Conservation (phyloP, 192 early-diverging fungal genomes). For the Linnemannia elongata region DNA sequence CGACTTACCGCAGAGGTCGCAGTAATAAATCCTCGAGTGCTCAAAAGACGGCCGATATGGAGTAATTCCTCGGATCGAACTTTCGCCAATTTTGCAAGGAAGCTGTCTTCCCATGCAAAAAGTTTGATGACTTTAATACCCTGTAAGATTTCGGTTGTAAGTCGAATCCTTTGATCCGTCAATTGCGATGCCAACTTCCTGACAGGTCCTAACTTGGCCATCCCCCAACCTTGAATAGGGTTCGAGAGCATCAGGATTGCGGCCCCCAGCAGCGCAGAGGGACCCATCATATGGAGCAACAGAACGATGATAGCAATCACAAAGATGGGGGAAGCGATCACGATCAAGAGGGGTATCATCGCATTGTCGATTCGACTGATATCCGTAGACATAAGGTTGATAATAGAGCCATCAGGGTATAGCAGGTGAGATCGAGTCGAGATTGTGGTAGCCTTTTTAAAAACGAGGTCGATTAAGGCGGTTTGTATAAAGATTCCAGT, state of each 20-base stretch:
- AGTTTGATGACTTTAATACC: slow-evolving; percentile 74
- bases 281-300: slow-evolving; percentile 16
- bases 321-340: slow-evolving; percentile 11
- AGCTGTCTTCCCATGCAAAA: slow-evolving; percentile 61
- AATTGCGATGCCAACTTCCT: slow-evolving; percentile 17
- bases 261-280: slow-evolving; percentile 18
- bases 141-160: slow-evolving; percentile 62
- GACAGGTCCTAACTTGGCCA: slow-evolving; percentile 8
- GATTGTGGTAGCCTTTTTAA: slow-evolving; percentile 21
- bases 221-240: slow-evolving; percentile 20
- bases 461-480: slow-evolving; percentile 27
- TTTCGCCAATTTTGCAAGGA: slow-evolving; percentile 6
- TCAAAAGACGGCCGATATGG: slow-evolving; percentile 3
- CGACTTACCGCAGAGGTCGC: slow-evolving; percentile 18
- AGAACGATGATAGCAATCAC: neutral
- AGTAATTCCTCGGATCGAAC: slow-evolving; percentile 12
- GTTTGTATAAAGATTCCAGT: slow-evolving; percentile 18
- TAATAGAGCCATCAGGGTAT: slow-evolving; percentile 44
- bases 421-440: slow-evolving; percentile 13
- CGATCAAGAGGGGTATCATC: slow-evolving; percentile 6
- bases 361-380: slow-evolving; percentile 29
- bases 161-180: slow-evolving; percentile 63
- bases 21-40: neutral
- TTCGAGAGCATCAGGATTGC: slow-evolving; percentile 9
- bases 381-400: slow-evolving; percentile 61